Percentiles rank a stretch among this genome's conserved stretches.
Conservation (phyloP, 2,329 filamentous ascomycete species). For the Zymoseptoria brevis region DNA sequence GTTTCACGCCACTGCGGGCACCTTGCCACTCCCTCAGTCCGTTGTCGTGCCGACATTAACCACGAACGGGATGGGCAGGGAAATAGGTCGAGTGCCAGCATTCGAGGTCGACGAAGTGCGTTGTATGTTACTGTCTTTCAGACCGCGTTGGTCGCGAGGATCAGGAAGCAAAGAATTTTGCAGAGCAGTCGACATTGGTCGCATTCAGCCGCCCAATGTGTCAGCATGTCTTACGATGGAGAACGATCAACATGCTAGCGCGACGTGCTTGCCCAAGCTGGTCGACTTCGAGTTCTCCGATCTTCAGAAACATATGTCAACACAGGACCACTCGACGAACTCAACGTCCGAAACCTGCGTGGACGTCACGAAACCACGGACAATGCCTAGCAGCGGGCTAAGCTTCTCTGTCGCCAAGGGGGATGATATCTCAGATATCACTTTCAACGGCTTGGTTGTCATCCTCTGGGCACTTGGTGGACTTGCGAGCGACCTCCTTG, state of each 20-base stretch:
- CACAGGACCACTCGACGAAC: not conserved
- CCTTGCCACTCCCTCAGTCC: not conserved
- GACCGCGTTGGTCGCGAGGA: not conserved
- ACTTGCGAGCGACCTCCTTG: not conserved
- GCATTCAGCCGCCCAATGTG: not conserved
- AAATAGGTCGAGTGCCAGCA: not conserved
- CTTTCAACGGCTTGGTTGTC: not conserved
- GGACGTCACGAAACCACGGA: not conserved
- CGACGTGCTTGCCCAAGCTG: not conserved
- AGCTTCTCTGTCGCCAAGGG: not conserved
- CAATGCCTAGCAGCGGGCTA: not conserved
- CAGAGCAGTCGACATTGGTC: not conserved
- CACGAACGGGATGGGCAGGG: not conserved
- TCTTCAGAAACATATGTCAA: not conserved
- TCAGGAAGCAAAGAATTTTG: not conserved
- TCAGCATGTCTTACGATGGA: not conserved
- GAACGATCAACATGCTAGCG: not conserved
- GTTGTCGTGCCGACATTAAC: not conserved
- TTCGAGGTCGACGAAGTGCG: not conserved
- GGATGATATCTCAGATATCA: not conserved
- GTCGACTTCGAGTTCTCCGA: not conserved
- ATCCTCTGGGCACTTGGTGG: not conserved
- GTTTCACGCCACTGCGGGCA: no score
- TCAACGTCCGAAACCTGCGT: not conserved
- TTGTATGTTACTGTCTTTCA: not conserved